A percentile compares a stretch with the other conserved stretches of the same genome.
Evolutionary conservation across 768 basidiomycete species (phyloP).

Genomic region (Calvatia gigantea): DNA sequence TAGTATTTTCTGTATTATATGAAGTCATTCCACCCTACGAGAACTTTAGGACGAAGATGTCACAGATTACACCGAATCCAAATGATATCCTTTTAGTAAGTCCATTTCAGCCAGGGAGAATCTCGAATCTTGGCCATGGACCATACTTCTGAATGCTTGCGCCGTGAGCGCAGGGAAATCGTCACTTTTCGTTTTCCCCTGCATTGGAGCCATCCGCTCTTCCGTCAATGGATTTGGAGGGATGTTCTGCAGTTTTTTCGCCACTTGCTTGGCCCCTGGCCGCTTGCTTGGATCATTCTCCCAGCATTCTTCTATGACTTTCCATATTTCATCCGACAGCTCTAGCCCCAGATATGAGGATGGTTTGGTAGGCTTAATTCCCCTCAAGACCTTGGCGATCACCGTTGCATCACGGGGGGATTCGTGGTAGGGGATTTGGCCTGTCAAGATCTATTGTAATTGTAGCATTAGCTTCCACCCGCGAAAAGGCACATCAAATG

Average conservation of each 20-base stretch:
- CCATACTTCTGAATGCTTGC: background rate
- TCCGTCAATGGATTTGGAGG: background rate
- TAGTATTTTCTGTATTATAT: no score
- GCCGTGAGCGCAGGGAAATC: background rate
- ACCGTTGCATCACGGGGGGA: conserved; percentile 17
- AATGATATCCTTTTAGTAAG: background rate
- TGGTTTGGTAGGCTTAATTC: conserved; percentile 19
- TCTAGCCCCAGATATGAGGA: conserved; percentile 9
- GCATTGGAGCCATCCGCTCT: background rate
- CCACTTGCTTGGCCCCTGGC: conserved; percentile 12
- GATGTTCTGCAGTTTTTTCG: background rate
- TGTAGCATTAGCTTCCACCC: background rate
- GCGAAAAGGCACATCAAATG: background rate
- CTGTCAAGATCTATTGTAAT: conserved; percentile 22
- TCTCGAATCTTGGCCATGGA: background rate
- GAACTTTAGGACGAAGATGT: no score
- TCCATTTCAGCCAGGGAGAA: background rate
- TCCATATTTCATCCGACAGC: conserved; percentile 19
- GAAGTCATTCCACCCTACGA: no score
- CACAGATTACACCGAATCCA: no score
- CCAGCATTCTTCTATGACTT: conserved; percentile 24
- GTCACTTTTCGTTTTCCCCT: background rate
- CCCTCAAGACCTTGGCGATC: conserved; percentile 18
- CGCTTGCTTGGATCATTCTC: conserved; percentile 14
- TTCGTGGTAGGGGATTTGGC: conserved; percentile 23